These are phyloP conservation scores for Aphanocladium album DNA, from an alignment of 2,329 filamentous ascomycete genomes.

Conservation along the genomic window DNA sequence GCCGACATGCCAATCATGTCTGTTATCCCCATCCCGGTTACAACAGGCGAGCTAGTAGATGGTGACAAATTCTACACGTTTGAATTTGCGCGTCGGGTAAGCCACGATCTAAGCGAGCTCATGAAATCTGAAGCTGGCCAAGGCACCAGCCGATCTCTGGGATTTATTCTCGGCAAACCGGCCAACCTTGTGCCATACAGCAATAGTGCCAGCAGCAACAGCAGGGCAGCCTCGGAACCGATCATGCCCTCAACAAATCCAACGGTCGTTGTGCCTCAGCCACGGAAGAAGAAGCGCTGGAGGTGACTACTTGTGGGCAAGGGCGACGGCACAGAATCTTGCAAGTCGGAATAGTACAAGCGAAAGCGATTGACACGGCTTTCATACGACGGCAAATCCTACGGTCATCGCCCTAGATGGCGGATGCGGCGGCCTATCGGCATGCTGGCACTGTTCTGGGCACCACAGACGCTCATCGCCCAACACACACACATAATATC, in stretches of 20 bases:
- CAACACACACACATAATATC: neutral
- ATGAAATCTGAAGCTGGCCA: conserved; percentile 17
- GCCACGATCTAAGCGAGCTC: conserved; percentile 25
- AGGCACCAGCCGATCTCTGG: conserved; percentile 18
- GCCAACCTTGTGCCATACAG: neutral
- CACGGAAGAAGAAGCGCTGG: conserved; percentile 13
- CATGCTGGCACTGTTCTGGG: neutral
- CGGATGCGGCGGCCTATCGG: neutral
- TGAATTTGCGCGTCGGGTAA: conserved; percentile 23
- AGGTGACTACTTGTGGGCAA: conserved; percentile 9
- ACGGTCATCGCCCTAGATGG: neutral
- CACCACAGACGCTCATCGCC: neutral
- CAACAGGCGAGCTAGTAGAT: conserved; percentile 26
- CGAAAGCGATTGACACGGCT: neutral
- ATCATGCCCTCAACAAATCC: conserved; percentile 8
- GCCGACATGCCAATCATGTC: conserved; percentile 27
- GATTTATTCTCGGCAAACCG: conserved; percentile 17
- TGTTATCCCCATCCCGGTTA: conserved; percentile 27
- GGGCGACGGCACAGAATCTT: neutral
- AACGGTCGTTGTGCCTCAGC: conserved; percentile 9
- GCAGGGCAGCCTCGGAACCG: conserved; percentile 4
- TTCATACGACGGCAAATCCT: neutral
- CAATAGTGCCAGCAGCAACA: conserved; percentile 15
- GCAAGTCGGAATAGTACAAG: neutral
- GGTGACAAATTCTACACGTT: conserved; percentile 29